These are phyloP conservation scores for Kluyveromyces dobzhanskii DNA, from an alignment of 805 yeast species.

Conservation along the genomic window DNA sequence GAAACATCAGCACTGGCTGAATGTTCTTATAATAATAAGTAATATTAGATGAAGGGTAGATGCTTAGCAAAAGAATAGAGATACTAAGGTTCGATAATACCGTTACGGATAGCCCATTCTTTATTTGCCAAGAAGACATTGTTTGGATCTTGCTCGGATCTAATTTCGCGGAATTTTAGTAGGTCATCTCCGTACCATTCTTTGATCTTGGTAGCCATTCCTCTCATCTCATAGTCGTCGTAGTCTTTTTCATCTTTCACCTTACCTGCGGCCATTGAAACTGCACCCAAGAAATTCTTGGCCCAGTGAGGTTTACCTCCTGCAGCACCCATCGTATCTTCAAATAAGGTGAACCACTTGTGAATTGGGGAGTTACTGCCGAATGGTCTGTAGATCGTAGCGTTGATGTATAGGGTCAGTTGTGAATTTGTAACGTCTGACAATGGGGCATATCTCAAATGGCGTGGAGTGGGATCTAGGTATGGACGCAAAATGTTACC, in stretches of 20 bases:
- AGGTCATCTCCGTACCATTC: constrained; percentile 79
- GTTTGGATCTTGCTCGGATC: constrained; percentile 68
- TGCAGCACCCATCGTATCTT: constrained; percentile 61
- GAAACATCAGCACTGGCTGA: too few relatives aligned
- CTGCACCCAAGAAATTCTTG: constrained; percentile 73
- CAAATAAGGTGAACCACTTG: constrained; percentile 80
- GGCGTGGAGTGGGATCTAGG: constrained; percentile 68
- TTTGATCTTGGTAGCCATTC: constrained; percentile 58
- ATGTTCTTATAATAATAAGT: too few relatives aligned
- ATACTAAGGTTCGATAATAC: constrained; percentile 37
- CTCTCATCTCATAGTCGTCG: constrained; percentile 67
- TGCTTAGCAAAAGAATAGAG: neutral
- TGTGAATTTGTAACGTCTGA: constrained; percentile 53
- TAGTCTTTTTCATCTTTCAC: constrained; percentile 32
- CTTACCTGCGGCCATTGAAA: constrained; percentile 27
- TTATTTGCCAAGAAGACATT: constrained; percentile 72
- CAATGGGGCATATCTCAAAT: constrained; percentile 43
- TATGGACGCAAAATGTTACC: constrained; percentile 81
- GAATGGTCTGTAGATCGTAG: constrained; percentile 96
- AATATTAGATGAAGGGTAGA: too few relatives aligned
- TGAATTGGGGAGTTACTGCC: constrained; percentile 60
- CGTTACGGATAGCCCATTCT: constrained; percentile 79
- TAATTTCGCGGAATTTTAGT: constrained; percentile 47
- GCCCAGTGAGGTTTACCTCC: constrained; percentile 99
- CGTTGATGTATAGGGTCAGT: constrained; percentile 79